These are phyloP conservation scores for Aspergillus fumigatiaffinis DNA, from an alignment of 2,329 filamentous ascomycete genomes.

Conservation along the genomic window DNA sequence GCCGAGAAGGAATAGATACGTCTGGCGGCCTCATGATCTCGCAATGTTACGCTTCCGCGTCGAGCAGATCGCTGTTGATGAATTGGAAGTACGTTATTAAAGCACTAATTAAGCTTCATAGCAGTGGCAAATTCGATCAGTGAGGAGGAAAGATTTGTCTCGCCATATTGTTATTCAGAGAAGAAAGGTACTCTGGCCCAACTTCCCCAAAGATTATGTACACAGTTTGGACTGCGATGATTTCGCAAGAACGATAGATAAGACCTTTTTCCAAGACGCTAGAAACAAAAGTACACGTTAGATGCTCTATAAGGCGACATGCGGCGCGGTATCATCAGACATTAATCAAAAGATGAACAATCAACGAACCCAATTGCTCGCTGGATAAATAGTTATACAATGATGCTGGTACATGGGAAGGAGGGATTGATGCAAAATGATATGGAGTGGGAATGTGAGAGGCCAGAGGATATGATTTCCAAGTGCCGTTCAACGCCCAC, in stretches of 20 bases:
- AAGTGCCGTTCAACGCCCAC: neutral
- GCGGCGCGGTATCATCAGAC: slow-evolving; percentile 13
- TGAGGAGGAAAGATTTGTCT: neutral
- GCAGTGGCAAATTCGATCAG: neutral
- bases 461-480: neutral
- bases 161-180: neutral
- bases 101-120: neutral
- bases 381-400: slow-evolving; percentile 21
- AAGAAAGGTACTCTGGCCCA: neutral
- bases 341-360: slow-evolving; percentile 3
- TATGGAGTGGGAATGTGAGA: slow-evolving; percentile 6
- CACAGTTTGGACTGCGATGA: neutral
- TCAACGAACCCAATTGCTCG: slow-evolving; percentile 7
- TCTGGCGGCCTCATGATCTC: neutral
- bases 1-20: neutral
- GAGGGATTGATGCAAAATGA: slow-evolving; percentile 8
- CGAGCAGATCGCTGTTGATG: neutral
- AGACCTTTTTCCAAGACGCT: neutral
- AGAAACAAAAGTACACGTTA: neutral
- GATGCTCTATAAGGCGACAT: neutral
- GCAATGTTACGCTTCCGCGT: neutral
- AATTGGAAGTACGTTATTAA: neutral
- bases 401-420: slow-evolving; percentile 14
- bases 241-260: neutral
- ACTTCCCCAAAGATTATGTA: neutral